These are phyloP conservation scores for Heterobasidion irregulare DNA, from an alignment of 1,284 basidiomycete species.

Conservation along the genomic window DNA sequence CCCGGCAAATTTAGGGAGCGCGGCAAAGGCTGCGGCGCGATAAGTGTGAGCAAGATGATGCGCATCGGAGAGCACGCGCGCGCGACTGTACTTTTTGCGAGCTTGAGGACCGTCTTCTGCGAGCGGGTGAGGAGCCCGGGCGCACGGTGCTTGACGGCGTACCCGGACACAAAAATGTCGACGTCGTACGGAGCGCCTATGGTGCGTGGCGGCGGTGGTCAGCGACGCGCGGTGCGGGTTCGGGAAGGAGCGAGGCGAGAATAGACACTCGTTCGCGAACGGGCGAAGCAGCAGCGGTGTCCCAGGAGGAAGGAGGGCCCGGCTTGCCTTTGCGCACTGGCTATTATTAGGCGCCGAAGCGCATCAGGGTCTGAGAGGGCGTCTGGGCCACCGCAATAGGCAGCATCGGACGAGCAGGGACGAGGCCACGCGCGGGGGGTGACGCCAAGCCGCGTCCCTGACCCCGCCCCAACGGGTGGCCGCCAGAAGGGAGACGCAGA, in stretches of 20 bases:
- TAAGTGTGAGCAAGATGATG: neutral
- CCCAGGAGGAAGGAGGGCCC: no score
- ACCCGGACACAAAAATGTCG: constrained; percentile 70
- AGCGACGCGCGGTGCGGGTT: no score
- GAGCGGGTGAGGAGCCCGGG: constrained; percentile 61
- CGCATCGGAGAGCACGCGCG: neutral
- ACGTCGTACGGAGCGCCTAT: constrained; percentile 50
- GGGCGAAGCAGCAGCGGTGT: no score
- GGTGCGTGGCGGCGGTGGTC: neutral
- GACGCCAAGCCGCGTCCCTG: no score
- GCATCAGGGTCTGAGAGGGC: no score
- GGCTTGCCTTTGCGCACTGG: no score
- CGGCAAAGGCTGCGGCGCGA: constrained; percentile 44
- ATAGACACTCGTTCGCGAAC: neutral
- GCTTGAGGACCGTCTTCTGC: constrained; percentile 65
- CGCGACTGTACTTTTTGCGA: constrained; percentile 58
- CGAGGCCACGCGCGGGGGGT: no score
- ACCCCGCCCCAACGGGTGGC: neutral
- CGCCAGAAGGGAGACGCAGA: neutral
- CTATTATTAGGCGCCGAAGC: neutral
- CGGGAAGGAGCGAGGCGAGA: neutral
- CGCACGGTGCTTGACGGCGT: constrained; percentile 53
- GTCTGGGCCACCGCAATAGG: no score
- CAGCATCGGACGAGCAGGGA: neutral
- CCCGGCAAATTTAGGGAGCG: constrained; percentile 42